Evolutionary conservation across 1,284 basidiomycete genomes (phyloP), one percentile per base, ranked within the genome.

Genomic region (Malassezia pachydermatis): DNA sequence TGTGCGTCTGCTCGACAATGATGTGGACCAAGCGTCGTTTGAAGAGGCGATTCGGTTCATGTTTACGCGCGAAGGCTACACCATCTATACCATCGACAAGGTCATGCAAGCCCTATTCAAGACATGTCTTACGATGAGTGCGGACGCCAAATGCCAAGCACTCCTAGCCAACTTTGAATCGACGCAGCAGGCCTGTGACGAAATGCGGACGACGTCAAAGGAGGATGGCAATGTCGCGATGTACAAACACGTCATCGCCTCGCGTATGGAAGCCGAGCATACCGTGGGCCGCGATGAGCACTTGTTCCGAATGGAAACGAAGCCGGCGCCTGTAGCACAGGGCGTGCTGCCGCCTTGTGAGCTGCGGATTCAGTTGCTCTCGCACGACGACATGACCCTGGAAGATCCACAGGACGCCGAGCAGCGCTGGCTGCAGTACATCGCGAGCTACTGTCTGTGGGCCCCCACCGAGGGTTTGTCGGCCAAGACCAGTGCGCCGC

Each of bases 31-130:
- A 65, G 76, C 78, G 24, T 81, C 82, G 16, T 96, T 88, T 67
- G 94, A 98, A 72, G 92, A 98, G 71, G 86, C 88, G 62, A 82
- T 94, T 78, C 77, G 94, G 52, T 88, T 86, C 80, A 90, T 98
- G 79, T 96, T 92, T 76, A 87, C 88, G 27, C 90, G 83, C 58
- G 85, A 88, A 77, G 89, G 88, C 62, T 92, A 86, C 72, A 83
- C 84, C 65, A 80, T 86, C 65, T 94, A 92, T 70, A 94, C 89
- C 0, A 75, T 94, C n/a, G 89, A 95, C 75, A 88, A 92, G 72
- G 78, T 92, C 41, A 80, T 92, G 45, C 84, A 84, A 2, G 63
- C 62, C 17, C 48, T 71, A 32, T 56, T 68, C 57, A 71, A 71
- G 54, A 54, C 59, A 33, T 65, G 84, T 2, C 88, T 94, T 73